Evolutionary conservation across 257 asterid species (phyloP).

Genomic region (Rehmannia glutinosa): DNA sequence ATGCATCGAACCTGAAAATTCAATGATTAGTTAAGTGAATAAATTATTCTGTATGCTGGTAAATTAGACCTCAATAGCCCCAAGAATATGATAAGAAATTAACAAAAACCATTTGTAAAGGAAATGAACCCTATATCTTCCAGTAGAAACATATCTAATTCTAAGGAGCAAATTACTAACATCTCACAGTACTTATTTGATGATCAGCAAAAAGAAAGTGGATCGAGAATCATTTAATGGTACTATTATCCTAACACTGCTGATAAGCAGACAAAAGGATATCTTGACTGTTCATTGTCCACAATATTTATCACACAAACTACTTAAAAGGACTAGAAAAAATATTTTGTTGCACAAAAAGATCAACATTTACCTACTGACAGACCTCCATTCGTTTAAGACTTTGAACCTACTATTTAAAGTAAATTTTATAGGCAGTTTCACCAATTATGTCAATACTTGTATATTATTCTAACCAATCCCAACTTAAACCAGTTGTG

Average conservation of each 20-base stretch:
- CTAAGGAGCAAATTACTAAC: not conserved
- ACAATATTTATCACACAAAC: not conserved
- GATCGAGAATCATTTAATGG: not conserved
- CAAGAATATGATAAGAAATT: not conserved
- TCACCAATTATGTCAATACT: not conserved
- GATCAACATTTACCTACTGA: not conserved
- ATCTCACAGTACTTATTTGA: not conserved
- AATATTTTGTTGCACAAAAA: not conserved
- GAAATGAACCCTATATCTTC: not conserved
- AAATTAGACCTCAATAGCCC: not conserved
- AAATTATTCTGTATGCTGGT: not conserved
- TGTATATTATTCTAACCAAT: not conserved
- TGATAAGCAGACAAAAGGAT: not conserved
- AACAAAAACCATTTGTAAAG: not conserved
- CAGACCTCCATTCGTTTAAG: not conserved
- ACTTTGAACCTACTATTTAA: constrained; percentile 1
- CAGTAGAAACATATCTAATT: not conserved
- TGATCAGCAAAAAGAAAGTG: not conserved
- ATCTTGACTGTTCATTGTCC: not conserved
- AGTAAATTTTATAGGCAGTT: not conserved
- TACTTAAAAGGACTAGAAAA: constrained; percentile 10
- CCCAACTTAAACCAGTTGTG: not conserved
- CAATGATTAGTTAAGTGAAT: not conserved
- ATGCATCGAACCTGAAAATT: constrained; percentile 83
- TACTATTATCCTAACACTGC: not conserved